A percentile compares a stretch with the other conserved stretches of the same genome.
Evolutionary conservation across 2,329 filamentous ascomycete genomes (phyloP).

Genomic region (Aureobasidium zeae): DNA sequence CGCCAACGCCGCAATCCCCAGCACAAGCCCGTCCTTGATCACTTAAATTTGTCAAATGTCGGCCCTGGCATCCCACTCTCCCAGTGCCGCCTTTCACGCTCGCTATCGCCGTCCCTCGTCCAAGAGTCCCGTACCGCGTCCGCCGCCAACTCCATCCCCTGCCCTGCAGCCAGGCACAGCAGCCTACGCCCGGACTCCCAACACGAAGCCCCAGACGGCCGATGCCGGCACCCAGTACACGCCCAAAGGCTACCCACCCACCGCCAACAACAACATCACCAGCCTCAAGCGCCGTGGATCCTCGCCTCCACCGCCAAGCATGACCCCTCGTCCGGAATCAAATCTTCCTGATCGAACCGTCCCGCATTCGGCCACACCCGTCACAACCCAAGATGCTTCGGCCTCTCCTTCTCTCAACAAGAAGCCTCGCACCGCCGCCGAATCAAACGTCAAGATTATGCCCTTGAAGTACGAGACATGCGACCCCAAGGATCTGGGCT

Average conservation of each 20-base stretch:
- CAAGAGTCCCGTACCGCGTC: constrained; percentile 2
- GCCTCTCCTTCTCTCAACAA: constrained; percentile 7
- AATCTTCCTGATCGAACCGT: not conserved
- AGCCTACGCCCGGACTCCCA: constrained; percentile 13
- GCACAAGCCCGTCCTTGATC: not conserved
- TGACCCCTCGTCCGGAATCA: constrained; percentile 19
- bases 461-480: constrained; percentile 74
- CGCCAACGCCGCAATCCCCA: not conserved
- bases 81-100: constrained; percentile 20
- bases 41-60: constrained; percentile 21
- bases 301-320: constrained; percentile 25
- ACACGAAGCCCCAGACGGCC: constrained; percentile 23
- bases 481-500: constrained; percentile 74
- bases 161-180: not conserved
- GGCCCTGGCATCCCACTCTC: constrained; percentile 26
- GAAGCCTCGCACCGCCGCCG: constrained; percentile 27
- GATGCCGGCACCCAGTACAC: constrained; percentile 49
- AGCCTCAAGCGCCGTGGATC: constrained; percentile 25
- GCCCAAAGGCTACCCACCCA: constrained; percentile 39
- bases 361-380: not conserved
- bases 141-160: constrained; percentile 8
- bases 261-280: constrained; percentile 22
- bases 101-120: constrained; percentile 6
- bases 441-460: constrained; percentile 44
- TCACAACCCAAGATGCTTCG: not conserved